Percentiles rank a stretch among this genome's conserved stretches.
Evolutionary conservation across 306 rosid species (phyloP).

Genomic region (Notholithocarpus densiflorus): DNA sequence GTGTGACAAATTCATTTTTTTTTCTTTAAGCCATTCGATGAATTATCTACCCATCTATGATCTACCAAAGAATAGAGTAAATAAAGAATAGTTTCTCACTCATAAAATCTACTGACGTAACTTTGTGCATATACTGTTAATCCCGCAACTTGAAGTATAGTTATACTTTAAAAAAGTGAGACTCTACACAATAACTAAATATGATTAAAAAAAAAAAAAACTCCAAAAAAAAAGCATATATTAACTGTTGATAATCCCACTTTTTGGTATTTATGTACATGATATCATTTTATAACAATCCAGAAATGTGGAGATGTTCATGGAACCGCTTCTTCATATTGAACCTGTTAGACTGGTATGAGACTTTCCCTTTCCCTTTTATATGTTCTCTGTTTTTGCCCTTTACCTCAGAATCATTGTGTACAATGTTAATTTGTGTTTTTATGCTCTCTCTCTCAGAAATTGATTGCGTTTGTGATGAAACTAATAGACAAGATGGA

Average conservation of each 20-base stretch:
- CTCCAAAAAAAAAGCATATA: not conserved
- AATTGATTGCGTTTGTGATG: conserved; percentile 20
- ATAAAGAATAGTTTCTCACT: not conserved
- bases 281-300: not conserved
- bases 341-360: conserved; percentile 54
- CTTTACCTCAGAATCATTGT: not conserved
- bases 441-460: conserved; percentile 26
- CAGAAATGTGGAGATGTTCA: conserved; percentile 65
- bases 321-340: conserved; percentile 47
- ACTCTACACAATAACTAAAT: too few relatives aligned
- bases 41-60: not conserved
- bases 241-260: not conserved
- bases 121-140: too few relatives aligned
- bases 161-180: too few relatives aligned
- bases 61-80: not conserved
- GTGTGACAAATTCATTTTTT: conserved; percentile 24
- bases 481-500: conserved; percentile 23
- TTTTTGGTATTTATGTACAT: not conserved
- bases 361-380: not conserved
- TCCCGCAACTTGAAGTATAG: fast-evolving
- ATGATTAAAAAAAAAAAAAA: too few relatives aligned
- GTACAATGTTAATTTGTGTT: not conserved
- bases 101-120: too few relatives aligned
- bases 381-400: not conserved
- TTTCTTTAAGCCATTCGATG: not conserved